Evolutionary conservation across 2,329 filamentous ascomycete species (phyloP), one percentile per base, ranked within the genome.

Genomic region (Penicillium sp.): DNA sequence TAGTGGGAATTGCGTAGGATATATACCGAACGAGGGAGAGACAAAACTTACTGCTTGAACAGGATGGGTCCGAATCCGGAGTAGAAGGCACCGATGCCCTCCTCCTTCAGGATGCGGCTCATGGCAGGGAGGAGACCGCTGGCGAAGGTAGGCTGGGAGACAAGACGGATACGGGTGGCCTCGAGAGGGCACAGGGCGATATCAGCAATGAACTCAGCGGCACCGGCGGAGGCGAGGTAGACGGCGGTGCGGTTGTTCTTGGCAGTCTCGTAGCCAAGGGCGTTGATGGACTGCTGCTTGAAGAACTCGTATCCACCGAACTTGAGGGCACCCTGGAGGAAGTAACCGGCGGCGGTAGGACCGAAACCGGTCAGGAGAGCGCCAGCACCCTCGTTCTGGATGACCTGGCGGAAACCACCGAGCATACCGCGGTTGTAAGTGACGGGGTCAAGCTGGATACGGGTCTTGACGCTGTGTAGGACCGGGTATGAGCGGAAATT

Each of bases 221-320:
- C 62, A 61, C 81, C 85, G 60, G 85, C 79, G 29, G 82, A 83
- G 66, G 83, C 89, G 65, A 91, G 84, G 84, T 93, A 93, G 79
- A 93, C 86, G 65, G 85, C 85, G 61, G 88, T 91, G 69, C 89
- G 85, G 85, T 92, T 90, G 77, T 90, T 84, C 69, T 82, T 82
- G 68, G 89, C 89, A 64, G 81, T 85, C 78, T 92, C 89, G 75
- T 87, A 86, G 72, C 91, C 91, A 71, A 95, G 78, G 61, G 82
- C 61, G 82, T 90, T 88, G 79, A 95, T 94, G 74, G 81, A 85
- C 80, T 94, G 89, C 82, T 92, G 85, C 88, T 96, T 95, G 89
- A 96, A 95, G 81, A 95, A 88, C 81, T 96, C 91, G 79, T 96
- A 96, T 76, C 91, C 91, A 77, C 91, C 91, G 78, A 94, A 94